These are phyloP conservation scores for Westerdykella sp. DNA, from an alignment of 2,329 filamentous ascomycete species.

Conservation along the genomic window DNA sequence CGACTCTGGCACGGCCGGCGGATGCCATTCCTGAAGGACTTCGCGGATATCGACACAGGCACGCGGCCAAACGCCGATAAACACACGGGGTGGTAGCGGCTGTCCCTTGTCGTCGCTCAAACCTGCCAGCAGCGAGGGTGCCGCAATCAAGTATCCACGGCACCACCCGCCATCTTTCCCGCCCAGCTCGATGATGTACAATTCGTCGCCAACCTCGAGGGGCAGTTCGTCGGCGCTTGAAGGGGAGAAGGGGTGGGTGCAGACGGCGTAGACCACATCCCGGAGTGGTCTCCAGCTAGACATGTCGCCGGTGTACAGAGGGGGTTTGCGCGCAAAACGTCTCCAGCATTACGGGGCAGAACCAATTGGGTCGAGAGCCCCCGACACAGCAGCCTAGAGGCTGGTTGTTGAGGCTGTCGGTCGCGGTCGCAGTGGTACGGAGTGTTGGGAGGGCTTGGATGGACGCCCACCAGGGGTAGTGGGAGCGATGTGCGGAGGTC, in stretches of 20 bases:
- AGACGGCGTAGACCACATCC: conserved; percentile 95
- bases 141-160: conserved; percentile 89
- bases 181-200: conserved; percentile 98
- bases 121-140: conserved; percentile 85
- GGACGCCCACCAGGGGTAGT: no score
- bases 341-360: not conserved
- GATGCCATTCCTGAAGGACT: conserved; percentile 54
- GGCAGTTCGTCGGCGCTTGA: conserved; percentile 84
- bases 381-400: not conserved
- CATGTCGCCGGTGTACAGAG: conserved; percentile 23
- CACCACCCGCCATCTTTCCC: conserved; percentile 81
- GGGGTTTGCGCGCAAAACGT: not conserved
- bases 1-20: conserved; percentile 11
- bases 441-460: no score
- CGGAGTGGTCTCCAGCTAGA: conserved; percentile 85
- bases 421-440: no score
- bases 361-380: not conserved
- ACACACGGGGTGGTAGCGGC: conserved; percentile 89
- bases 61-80: conserved; percentile 95
- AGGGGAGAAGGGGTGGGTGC: conserved; percentile 87
- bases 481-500: no score
- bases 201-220: conserved; percentile 93
- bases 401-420: no score
- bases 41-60: conserved; percentile 94
- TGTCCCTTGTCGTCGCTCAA: conserved; percentile 87